Base-by-base conservation (phyloP, 192 early-diverging fungal species). In the Irineochytrium annulatum region DNA sequence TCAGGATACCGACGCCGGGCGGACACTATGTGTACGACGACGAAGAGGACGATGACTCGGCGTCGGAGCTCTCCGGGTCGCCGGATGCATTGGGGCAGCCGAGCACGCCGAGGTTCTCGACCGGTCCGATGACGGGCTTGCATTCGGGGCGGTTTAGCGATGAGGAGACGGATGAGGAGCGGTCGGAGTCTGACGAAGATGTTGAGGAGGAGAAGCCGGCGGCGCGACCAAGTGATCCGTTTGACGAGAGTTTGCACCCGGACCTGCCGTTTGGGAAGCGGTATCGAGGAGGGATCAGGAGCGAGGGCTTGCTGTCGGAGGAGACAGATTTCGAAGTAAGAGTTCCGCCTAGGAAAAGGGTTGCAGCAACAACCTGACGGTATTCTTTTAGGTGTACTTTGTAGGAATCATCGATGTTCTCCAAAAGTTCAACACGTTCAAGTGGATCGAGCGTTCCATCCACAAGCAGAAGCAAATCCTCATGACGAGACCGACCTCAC, bases 361-460 rank as follows among this genome's bases (percentile, higher is more conserved):
- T n/a, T n/a, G n/a, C n/a, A n/a, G n/a, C n/a, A n/a, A n/a, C n/a
- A n/a, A n/a, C n/a, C n/a, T n/a, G n/a, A n/a, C n/a, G n/a, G n/a
- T 20, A 16, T 19, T 22, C 35, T 43, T 35, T 24, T 33, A 68
- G 63, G 59, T 75, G 27, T 75, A 75, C 43, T 75, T 55, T 55
- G 37, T 75, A 27, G 73, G 73, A 13, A 43, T 75, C 24, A 75
- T 75, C 43, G 73, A 75, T 35, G 41, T 53, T 28, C 66, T 75
- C 27, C 73, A 75, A 67, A 70, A 68, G 45, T 75, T 71, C 65
- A 71, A 75, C 51, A 32, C 71, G 35, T 39, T 52, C 17, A 75
- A 75, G 63, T 71, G 69, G 73, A 34, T 75, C 30, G 73, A 75
- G 41, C 60, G 65, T 13, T 59, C 49, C 31, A 29, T 75, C 31